Conservation (phyloP, 768 basidiomycete species). For the Boletus subparvulus region DNA sequence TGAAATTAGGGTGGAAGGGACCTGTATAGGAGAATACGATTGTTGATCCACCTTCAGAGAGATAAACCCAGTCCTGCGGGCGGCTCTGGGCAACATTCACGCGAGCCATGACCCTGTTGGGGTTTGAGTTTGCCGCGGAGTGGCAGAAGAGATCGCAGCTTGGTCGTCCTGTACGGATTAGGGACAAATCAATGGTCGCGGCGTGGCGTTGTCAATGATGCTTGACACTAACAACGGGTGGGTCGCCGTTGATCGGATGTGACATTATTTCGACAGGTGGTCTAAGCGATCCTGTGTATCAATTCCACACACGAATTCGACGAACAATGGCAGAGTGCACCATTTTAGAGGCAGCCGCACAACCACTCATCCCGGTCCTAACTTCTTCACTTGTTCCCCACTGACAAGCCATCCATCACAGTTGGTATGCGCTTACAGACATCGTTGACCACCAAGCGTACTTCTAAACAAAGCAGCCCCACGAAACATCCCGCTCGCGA, state of each 20-base stretch:
- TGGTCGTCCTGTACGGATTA: too few relatives aligned
- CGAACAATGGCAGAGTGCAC: conserved; percentile 19
- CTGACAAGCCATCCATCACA: not conserved
- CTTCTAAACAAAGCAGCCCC: not conserved
- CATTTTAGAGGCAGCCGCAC: not conserved
- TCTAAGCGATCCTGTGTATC: conserved; percentile 5
- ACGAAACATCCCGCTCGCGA: conserved; percentile 17
- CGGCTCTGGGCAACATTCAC: conserved; percentile 26
- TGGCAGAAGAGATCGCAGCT: not conserved
- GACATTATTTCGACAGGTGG: not conserved
- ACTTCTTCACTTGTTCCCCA: not conserved
- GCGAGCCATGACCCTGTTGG: conserved; percentile 12
- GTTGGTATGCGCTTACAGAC: conserved; percentile 19
- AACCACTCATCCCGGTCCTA: not conserved
- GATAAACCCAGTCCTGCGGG: conserved; percentile 73
- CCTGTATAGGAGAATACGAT: conserved; percentile 85
- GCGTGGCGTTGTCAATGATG: not conserved
- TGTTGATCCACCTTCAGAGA: conserved; percentile 91
- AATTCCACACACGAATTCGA: conserved; percentile 7
- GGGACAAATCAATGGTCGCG: not conserved
- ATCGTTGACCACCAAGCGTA: conserved; percentile 4
- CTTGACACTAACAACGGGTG: not conserved
- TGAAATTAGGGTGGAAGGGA: conserved; percentile 46
- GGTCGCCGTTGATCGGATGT: not conserved
- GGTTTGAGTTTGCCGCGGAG: not conserved